Evolutionary conservation across 108 stramenopile genomes (phyloP), one percentile per base, ranked within the genome.

Genomic region (Pelagomonas calceolata): DNA sequence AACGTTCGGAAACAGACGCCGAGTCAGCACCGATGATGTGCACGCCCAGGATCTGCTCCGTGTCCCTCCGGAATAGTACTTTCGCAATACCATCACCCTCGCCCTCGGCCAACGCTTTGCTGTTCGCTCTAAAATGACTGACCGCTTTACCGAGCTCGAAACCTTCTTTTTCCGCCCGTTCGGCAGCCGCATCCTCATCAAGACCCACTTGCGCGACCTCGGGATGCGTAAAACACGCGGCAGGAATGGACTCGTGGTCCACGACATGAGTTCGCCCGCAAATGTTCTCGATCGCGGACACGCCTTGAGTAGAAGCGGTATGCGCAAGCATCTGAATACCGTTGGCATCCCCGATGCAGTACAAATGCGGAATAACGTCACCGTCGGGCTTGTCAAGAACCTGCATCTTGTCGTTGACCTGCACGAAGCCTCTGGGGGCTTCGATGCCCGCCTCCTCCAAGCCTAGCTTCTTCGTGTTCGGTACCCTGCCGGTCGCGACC

Each of bases 321-420:
- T 98, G 97, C 32, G 97, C 97, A 64, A 98, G 82, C 97, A 98
- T 98, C 92, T 96, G 92, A 81, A 94, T 95, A 15, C 95, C 95
- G 84, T 98, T 98, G 70, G 95, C 95, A 81, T 98, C 97, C n/a
- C 97, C 97, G 79, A 98, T 98, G 85, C 95, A 96, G 78, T 90
- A 98, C n/a, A 98, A 39, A 74, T 91, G 81, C 46, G 92, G 92
- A 36, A 96, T 79, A 43, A 94, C 84, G 36, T 84, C 84, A 30
- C 84, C 91, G 26, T 75, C 91, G 68, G 85, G 82, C 67, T 87
- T 89, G 70, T 83, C 90, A 66, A 97, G 80, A 63, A 98, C 97
- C 78, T 89, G 85, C 95, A 98, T 98, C 79, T 95, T 91, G 66
- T 89, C 93, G 68, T 92, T 88, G 39, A 94, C 95, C 66, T 93